Conservation (phyloP, 768 basidiomycete species). For the Boletus huronensis region DNA sequence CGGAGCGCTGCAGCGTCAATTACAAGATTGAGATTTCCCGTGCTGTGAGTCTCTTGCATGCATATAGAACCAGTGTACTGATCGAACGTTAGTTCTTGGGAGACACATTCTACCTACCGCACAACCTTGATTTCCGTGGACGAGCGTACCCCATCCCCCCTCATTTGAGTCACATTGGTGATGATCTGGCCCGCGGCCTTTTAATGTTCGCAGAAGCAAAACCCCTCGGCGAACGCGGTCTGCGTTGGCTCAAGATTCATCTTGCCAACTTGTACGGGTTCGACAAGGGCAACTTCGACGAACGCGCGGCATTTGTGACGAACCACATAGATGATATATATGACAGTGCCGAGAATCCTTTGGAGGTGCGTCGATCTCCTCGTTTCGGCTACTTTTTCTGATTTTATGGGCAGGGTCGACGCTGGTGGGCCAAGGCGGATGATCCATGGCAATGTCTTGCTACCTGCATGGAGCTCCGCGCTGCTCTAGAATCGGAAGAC, state of each 20-base stretch:
- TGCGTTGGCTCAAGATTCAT: conserved; percentile 96
- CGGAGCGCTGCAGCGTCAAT: conserved; percentile 88
- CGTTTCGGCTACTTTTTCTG: neutral
- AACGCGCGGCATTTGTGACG: conserved; percentile 78
- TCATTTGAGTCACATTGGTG: conserved; percentile 92
- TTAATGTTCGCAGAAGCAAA: conserved; percentile 78
- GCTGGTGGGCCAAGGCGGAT: conserved; percentile 91
- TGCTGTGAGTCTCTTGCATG: conserved; percentile 52
- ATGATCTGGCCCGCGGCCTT: conserved; percentile 87
- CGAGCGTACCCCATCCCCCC: conserved; percentile 96
- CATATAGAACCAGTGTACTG: neutral
- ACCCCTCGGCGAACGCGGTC: conserved; percentile 77
- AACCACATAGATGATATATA: conserved; percentile 72
- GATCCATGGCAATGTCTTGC: conserved; percentile 99
- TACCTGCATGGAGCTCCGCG: conserved; percentile 83
- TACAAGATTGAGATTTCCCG: conserved; percentile 96
- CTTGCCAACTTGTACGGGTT: conserved; percentile 89
- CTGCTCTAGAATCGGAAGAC: conserved; percentile 69
- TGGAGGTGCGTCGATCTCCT: conserved; percentile 50
- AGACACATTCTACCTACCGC: conserved; percentile 88
- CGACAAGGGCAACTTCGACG: conserved; percentile 93
- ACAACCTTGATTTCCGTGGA: conserved; percentile 97
- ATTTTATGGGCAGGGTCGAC: conserved; percentile 46
- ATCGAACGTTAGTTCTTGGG: conserved; percentile 61
- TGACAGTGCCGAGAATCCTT: conserved; percentile 78